phyloP scores from a whole-genome alignment of 2,329 filamentous ascomycete genomes.

The Microdochium paspali region DNA sequence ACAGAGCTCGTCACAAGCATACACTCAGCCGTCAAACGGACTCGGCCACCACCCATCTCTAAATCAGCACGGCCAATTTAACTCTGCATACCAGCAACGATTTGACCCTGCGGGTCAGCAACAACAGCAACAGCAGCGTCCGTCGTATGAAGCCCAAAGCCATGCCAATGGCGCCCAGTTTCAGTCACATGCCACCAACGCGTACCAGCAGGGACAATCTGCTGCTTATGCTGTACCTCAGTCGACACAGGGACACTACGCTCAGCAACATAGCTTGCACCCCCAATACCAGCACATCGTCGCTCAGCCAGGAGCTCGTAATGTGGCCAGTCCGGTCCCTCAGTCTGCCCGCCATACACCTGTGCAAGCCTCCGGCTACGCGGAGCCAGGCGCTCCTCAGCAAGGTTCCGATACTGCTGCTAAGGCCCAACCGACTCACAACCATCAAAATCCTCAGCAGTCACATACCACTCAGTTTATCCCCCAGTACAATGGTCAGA shows the following conservation, averaged over 20 bases:
- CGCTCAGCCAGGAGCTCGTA: neutral
- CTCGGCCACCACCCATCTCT: neutral
- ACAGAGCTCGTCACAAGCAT: neutral
- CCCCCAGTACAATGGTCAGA: neutral
- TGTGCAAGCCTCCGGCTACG: neutral
- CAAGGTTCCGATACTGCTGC: neutral
- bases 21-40: neutral
- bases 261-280: neutral
- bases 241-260: neutral
- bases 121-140: slow-evolving; percentile 3
- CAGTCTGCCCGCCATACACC: neutral
- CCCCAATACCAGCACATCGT: neutral
- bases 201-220: neutral
- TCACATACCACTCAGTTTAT: neutral
- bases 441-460: neutral
- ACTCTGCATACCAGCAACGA: neutral
- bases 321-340: neutral
- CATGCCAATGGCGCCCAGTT: neutral
- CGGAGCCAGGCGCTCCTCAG: neutral
- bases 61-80: neutral
- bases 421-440: neutral
- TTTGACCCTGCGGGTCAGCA: neutral
- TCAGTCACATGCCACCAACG: neutral
- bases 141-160: slow-evolving; percentile 5
- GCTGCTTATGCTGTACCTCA: neutral